Evolutionary conservation across 305 asterid species (phyloP), one percentile per base, ranked within the genome.

Genomic region (Nicotiana rustica): DNA sequence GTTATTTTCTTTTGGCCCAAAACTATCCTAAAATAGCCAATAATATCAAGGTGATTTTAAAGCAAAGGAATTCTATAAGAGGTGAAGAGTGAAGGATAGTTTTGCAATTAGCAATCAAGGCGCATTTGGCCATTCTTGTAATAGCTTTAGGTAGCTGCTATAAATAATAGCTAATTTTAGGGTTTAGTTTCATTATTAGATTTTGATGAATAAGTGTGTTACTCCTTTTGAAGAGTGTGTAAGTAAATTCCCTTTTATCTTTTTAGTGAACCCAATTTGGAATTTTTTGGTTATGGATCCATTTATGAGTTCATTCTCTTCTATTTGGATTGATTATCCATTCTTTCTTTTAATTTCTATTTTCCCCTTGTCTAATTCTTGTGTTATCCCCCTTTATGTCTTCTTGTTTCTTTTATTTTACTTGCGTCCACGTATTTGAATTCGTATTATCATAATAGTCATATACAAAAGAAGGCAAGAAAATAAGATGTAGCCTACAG

Each of bases 291-390:
- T 68, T 10, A 68, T 36, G 17, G 15, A 68, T 38, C 77, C 77
- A 36, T 68, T 68, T 17, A 35, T 67, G 77, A 68, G 77, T 68
- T 68, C 55, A 36, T 35, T 68, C 56, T 68, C 75, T 68, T 9
- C 19, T 68, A 15, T 17, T 68, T 68, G 55, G 55, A 36, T 36
- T 68, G 31, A 9, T 36, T 67, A 4, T n/a, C 31, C 77, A 1
- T 36, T 13, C 55, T 18, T 38, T 36, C 31, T 68, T 36, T 15
- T 38, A 25, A 38, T 35, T 69, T 69, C 57, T 69, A 31, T 69
- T n/a, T 57, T 9, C 10, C 31, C 56, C 56, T 38, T 68, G 77
- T 69, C 57, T 38, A 69, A 38, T 69, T n/a, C 77, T 69, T n/a
- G n/a, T 38, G 56, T 69, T 69, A n/a, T 25, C 29, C 29, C 29